Evolutionary conservation across 202 grass and related monocot species (phyloP).

Genomic region (Eragrostis tef): DNA sequence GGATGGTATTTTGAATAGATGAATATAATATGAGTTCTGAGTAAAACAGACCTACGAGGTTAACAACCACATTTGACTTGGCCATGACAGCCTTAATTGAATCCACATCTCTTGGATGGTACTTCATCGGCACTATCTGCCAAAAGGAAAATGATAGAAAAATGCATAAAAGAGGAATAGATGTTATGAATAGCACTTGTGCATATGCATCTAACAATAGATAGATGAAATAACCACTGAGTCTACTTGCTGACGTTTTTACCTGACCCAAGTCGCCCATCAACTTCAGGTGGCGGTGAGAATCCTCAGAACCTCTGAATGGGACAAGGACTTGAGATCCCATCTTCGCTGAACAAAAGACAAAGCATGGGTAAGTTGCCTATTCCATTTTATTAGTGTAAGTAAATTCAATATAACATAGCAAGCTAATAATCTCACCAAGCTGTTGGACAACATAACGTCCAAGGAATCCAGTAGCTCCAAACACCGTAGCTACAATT

Average conservation of each 20-base stretch:
- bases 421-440: constrained; percentile 59
- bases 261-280: constrained; percentile 98
- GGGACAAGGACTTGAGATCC: constrained; percentile 96
- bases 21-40: neutral
- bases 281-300: constrained; percentile 82
- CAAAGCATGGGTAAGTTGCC: neutral
- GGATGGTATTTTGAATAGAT: neutral
- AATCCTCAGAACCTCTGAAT: constrained; percentile 94
- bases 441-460: constrained; percentile 91
- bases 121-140: constrained; percentile 95
- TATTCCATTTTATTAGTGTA: constrained; percentile 8
- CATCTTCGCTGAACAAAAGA: constrained; percentile 83
- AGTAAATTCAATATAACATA: constrained; percentile 30
- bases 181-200: too few relatives aligned
- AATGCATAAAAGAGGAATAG: constrained; percentile 32
- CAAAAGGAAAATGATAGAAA: constrained; percentile 23
- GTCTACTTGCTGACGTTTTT: constrained; percentile 1
- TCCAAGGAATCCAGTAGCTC: constrained; percentile 97
- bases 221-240: constrained; percentile 7
- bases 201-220: too few relatives aligned
- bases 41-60: constrained; percentile 81
- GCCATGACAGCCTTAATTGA: constrained; percentile 93
- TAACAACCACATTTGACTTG: constrained; percentile 93
- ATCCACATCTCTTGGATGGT: constrained; percentile 89
- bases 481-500: constrained; percentile 92